A percentile compares a stretch with the other conserved stretches of the same genome.
These are phyloP conservation scores for Fusarium sp. DNA, from an alignment of 2,329 filamentous ascomycete species.

Conservation along the genomic window DNA sequence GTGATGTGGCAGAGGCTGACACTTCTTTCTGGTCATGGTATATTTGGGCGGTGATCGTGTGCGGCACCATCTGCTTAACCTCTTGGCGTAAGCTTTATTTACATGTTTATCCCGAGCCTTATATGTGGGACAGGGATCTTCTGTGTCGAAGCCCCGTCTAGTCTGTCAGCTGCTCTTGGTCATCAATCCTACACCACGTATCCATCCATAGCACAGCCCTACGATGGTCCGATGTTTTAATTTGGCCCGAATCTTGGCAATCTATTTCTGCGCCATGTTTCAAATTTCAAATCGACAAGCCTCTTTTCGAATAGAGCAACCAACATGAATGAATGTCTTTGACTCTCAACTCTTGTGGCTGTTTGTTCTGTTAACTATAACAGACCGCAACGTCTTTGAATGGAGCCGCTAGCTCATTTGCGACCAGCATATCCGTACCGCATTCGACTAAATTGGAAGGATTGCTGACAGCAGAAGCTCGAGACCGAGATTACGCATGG, in stretches of 20 bases:
- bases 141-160: background rate
- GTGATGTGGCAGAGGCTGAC: background rate
- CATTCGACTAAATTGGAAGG: background rate
- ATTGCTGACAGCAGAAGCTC: constrained; percentile 1
- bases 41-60: background rate
- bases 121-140: constrained; percentile 1
- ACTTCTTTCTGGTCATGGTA: background rate
- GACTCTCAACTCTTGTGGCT: background rate
- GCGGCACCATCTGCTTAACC: background rate
- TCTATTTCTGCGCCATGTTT: constrained; percentile 1
- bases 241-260: background rate
- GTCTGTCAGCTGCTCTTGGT: constrained; percentile 1
- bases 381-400: background rate
- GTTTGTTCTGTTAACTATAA: background rate
- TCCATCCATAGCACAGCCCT: constrained; percentile 23
- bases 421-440: background rate
- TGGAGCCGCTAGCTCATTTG: background rate
- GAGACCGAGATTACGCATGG: background rate
- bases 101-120: constrained; percentile 15
- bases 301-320: background rate
- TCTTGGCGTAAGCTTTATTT: constrained; percentile 14
- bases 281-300: background rate
- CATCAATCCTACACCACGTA: background rate
- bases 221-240: background rate
- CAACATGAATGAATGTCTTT: background rate